A percentile compares a stretch with the other conserved stretches of the same genome.
phyloP scores from a whole-genome alignment of 805 yeast species.

The Jamesozyma spencerorum region DNA sequence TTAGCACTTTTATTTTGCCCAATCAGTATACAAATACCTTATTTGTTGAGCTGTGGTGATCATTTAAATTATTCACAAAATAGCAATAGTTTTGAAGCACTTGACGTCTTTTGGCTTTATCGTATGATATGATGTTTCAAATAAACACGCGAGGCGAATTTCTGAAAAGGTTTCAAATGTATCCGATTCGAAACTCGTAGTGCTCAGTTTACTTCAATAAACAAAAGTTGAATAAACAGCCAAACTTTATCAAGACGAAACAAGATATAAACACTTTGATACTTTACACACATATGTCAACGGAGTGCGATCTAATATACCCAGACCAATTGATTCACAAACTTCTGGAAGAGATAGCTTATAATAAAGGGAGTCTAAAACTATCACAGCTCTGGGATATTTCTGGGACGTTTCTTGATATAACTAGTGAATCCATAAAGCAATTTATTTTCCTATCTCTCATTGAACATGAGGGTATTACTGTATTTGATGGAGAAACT shows the following conservation, averaged over 20 bases:
- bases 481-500: conserved; percentile 5
- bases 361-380: conserved; percentile 21
- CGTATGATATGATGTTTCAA: too few relatives aligned
- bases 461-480: conserved; percentile 12
- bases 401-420: conserved; percentile 5
- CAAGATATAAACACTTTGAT: too few relatives aligned
- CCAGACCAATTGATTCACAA: conserved; percentile 28
- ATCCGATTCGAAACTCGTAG: background rate
- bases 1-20: background rate
- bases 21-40: background rate
- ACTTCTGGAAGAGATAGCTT: conserved; percentile 25
- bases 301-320: conserved; percentile 7
- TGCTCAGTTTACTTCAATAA: background rate
- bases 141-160: background rate
- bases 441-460: conserved; percentile 17
- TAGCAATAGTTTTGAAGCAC: too few relatives aligned
- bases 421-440: conserved; percentile 9
- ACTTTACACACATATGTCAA: too few relatives aligned
- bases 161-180: background rate
- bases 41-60: background rate
- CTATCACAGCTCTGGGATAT: conserved; percentile 14
- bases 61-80: too few relatives aligned
- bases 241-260: too few relatives aligned
- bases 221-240: background rate
- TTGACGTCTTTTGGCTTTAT: too few relatives aligned